These are phyloP conservation scores for Rutstroemia sp. DNA, from an alignment of 2,329 filamentous ascomycete genomes.

Conservation along the genomic window DNA sequence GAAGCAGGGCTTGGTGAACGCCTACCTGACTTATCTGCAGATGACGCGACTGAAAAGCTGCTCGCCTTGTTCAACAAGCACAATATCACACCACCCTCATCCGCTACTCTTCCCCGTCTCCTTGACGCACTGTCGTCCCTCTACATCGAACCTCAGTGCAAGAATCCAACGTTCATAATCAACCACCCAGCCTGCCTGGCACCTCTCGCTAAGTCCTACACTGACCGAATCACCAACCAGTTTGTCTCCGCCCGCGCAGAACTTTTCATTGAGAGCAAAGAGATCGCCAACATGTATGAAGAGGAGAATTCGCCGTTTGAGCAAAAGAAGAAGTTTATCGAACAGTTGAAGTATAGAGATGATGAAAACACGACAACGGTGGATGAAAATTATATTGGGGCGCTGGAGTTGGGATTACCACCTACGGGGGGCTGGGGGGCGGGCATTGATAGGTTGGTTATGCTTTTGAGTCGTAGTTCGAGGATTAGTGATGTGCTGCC, in stretches of 20 bases:
- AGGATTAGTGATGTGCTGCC: constrained; percentile 80
- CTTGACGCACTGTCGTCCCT: constrained; percentile 72
- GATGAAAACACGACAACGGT: constrained; percentile 27
- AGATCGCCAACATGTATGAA: constrained; percentile 95
- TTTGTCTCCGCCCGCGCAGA: constrained; percentile 75
- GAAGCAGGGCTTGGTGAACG: constrained; percentile 53
- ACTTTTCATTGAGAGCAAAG: constrained; percentile 71
- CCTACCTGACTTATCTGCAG: constrained; percentile 33
- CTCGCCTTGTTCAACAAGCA: constrained; percentile 45
- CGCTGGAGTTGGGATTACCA: constrained; percentile 83
- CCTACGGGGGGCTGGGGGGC: constrained; percentile 94
- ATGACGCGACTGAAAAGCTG: constrained; percentile 52
- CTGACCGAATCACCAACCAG: constrained; percentile 64
- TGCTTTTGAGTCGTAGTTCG: constrained; percentile 75
- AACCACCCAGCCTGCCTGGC: constrained; percentile 88
- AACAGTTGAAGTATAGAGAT: constrained; percentile 40
- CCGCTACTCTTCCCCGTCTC: constrained; percentile 56
- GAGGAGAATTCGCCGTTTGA: constrained; percentile 91
- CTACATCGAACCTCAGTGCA: constrained; percentile 73
- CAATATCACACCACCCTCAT: constrained; percentile 40
- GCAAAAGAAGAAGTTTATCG: constrained; percentile 75
- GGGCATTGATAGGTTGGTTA: constrained; percentile 82
- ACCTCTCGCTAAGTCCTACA: constrained; percentile 81
- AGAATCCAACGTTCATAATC: constrained; percentile 72
- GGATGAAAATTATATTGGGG: constrained; percentile 71